A percentile compares a stretch with the other conserved stretches of the same genome.
phyloP scores from a whole-genome alignment of 768 basidiomycete genomes.

The Trametes elegans region DNA sequence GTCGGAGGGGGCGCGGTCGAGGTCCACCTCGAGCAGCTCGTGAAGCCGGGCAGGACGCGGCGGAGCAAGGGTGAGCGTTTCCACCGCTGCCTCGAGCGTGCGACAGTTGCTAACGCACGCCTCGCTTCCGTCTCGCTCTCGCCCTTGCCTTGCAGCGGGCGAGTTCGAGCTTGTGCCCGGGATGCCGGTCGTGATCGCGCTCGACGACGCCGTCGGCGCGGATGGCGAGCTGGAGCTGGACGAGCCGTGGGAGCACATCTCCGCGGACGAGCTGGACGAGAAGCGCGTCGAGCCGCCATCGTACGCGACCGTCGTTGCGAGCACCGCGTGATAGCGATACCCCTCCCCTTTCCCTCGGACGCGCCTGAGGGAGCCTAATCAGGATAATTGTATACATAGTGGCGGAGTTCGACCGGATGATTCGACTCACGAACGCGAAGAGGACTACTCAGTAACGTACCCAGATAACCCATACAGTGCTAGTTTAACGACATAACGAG shows the following conservation, averaged over 20 bases:
- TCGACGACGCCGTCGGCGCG: constrained; percentile 44
- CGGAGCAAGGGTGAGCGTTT: constrained; percentile 40
- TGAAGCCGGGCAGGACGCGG: constrained; percentile 36
- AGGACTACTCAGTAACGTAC: background rate
- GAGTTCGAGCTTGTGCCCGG: constrained; percentile 60
- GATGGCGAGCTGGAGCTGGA: constrained; percentile 45
- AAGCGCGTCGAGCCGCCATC: constrained; percentile 33
- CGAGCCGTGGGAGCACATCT: constrained; percentile 61
- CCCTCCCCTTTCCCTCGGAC: background rate
- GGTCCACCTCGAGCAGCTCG: constrained; percentile 25
- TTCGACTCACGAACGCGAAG: background rate
- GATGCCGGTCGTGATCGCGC: constrained; percentile 52
- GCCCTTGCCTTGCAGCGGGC: constrained; percentile 37
- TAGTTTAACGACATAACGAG: constrained; percentile 10
- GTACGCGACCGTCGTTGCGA: constrained; percentile 32
- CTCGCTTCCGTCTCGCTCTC: too few species aligned
- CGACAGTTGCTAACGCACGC: too few species aligned
- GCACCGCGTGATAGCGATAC: constrained; percentile 9
- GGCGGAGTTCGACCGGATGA: background rate
- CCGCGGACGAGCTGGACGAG: constrained; percentile 37
- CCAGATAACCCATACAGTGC: constrained; percentile 10
- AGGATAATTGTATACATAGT: background rate
- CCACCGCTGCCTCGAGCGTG: background rate
- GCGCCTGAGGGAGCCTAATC: background rate
- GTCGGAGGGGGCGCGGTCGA: constrained; percentile 19